Conservation (phyloP, 495 filamentous ascomycete genomes). For the Xylaria sp. region DNA sequence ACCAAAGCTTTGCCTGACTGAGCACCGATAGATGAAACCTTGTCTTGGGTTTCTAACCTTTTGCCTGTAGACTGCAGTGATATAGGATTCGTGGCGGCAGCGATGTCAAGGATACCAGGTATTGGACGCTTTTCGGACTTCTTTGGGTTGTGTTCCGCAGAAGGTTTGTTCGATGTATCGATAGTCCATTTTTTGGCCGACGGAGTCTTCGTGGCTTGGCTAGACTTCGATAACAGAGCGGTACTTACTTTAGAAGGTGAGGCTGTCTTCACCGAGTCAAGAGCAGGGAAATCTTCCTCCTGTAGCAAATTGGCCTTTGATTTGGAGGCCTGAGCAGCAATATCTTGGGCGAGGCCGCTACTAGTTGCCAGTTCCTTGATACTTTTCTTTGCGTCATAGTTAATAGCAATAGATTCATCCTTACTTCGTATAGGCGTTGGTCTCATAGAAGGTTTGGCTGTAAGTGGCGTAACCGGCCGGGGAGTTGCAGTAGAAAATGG, state of each 20-base stretch:
- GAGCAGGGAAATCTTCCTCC: constrained; percentile 67
- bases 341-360: constrained; percentile 55
- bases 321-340: constrained; percentile 50
- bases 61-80: constrained; percentile 39
- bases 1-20: constrained; percentile 41
- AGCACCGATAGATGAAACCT: constrained; percentile 30
- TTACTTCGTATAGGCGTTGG: constrained; percentile 33
- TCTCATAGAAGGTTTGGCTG: constrained; percentile 22
- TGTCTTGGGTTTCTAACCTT: constrained; percentile 40
- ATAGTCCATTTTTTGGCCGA: constrained; percentile 36
- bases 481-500: constrained; percentile 29
- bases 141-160: constrained; percentile 20
- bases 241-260: constrained; percentile 35
- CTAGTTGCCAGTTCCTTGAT: constrained; percentile 54
- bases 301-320: constrained; percentile 48
- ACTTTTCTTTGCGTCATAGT: constrained; percentile 53
- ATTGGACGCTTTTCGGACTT: constrained; percentile 59
- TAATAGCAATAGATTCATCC: constrained; percentile 29
- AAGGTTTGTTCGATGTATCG: constrained; percentile 28
- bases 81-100: constrained; percentile 56
- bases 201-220: constrained; percentile 35
- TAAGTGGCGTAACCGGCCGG: constrained; percentile 38
- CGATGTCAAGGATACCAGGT: constrained; percentile 69
- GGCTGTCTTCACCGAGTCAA: constrained; percentile 49
- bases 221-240: constrained; percentile 30